Evolutionary conservation across 2,329 filamentous ascomycete genomes (phyloP), one percentile per base, ranked within the genome.

Genomic region (Pseudocercospora cruenta): DNA sequence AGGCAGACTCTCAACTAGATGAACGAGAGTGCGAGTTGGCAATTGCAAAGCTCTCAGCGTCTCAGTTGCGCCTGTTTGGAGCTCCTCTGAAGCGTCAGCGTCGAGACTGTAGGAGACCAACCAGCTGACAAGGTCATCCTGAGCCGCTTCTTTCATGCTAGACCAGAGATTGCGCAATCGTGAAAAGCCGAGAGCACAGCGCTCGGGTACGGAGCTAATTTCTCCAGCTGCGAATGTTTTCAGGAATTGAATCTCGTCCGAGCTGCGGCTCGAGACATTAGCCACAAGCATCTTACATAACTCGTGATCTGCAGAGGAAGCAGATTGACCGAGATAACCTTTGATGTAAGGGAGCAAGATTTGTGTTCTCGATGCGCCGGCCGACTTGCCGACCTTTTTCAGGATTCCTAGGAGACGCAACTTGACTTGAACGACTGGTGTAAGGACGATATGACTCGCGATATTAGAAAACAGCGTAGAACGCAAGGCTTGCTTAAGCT

Each of bases 331-430:
- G 26, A 88, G 83, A 92, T 93, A 96, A 74, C 85, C 83, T 64
- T 87, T 84, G 33, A 97, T 82, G 3, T 90, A 79, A 0, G 93
- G 92, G n/a, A 94, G 80, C n/a, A 98, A 81, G 22, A 91, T 83
- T 70, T 91, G 88, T 1, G 88, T 91, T 64, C 93, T 89, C 10
- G 63, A 43, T 26, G 85, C 87, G n/a, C 88, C 88, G 3, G 92
- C 88, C 59, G 88, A 86, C 74, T 93, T 93, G 59, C 83, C 83
- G n/a, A 94, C 83, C 62, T 88, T 86, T 72, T 91, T 91, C 33
- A 97, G 82, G 3, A 91, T 82, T 39, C 84, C 84, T n/a, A 98
- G 82, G 8, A 98, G 80, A 45, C 87, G 85, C 22, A 90, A 78
- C 76, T 96, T 95, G 59, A 92, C 87, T 4, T 83, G 77, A 53